Percentiles rank a stretch among this genome's conserved stretches.
Evolutionary conservation across 1,284 basidiomycete species (phyloP).

Genomic region (Rhizoctonia solani): DNA sequence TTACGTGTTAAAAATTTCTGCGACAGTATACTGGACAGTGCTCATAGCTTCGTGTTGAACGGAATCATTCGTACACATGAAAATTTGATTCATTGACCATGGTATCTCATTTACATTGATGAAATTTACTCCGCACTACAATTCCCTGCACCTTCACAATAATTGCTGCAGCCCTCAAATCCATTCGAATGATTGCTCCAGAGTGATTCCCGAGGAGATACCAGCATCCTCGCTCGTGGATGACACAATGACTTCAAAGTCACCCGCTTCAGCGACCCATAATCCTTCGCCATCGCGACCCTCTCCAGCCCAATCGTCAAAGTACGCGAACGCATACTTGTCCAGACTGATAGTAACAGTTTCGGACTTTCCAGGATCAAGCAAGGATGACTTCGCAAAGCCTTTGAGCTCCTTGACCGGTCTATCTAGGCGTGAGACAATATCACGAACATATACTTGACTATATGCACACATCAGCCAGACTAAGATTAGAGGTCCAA

Average conservation of each 20-base stretch:
- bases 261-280: slow-evolving; percentile 40
- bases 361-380: slow-evolving; percentile 43
- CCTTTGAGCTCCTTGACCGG: slow-evolving; percentile 45
- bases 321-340: slow-evolving; percentile 49
- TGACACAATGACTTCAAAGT: slow-evolving; percentile 39
- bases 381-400: slow-evolving; percentile 44
- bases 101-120: too few relatives aligned
- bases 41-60: too few relatives aligned
- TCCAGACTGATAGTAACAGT: slow-evolving; percentile 44
- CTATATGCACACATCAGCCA: not conserved
- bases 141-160: not conserved
- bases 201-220: not conserved
- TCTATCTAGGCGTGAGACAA: slow-evolving; percentile 42
- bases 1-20: too few relatives aligned
- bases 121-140: too few relatives aligned
- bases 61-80: too few relatives aligned
- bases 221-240: slow-evolving; percentile 22
- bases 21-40: too few relatives aligned
- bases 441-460: slow-evolving; percentile 45
- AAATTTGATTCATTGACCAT: too few relatives aligned
- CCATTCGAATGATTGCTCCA: slow-evolving; percentile 25
- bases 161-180: not conserved
- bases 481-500: not conserved
- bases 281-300: slow-evolving; percentile 45
- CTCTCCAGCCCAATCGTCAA: slow-evolving; percentile 45